Conservation (phyloP, 2,329 filamentous ascomycete species). For the Nectriaceae sp. region DNA sequence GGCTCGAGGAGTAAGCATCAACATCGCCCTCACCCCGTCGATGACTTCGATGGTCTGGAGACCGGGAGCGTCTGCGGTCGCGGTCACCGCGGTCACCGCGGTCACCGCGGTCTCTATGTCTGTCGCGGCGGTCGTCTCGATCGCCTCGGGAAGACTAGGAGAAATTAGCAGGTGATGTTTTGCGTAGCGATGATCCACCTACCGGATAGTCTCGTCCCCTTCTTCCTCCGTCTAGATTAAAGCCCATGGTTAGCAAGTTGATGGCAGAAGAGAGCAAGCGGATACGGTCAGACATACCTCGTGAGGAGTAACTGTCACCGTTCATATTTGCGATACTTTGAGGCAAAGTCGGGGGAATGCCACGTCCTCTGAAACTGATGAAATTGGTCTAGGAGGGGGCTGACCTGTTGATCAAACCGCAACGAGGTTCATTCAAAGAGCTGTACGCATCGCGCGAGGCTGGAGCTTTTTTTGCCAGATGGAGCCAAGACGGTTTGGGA, state of each 20-base stretch:
- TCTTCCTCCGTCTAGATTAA: constrained; percentile 44
- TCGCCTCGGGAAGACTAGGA: constrained; percentile 33
- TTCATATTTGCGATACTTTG: constrained; percentile 62
- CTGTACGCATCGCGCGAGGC: constrained; percentile 39
- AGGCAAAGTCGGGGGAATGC: constrained; percentile 16
- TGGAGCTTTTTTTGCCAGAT: constrained; percentile 46
- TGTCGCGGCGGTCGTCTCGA: constrained; percentile 36
- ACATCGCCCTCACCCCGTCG: constrained; percentile 75
- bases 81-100: constrained; percentile 34
- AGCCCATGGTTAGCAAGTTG: constrained; percentile 30
- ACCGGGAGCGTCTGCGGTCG: constrained; percentile 76
- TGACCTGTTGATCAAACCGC: constrained; percentile 29
- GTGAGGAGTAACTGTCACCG: constrained; percentile 79
- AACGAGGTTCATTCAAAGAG: constrained; percentile 29
- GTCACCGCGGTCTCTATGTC: constrained; percentile 32
- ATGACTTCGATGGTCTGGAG: constrained; percentile 70
- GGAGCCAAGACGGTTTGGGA: constrained; percentile 28
- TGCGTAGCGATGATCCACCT: constrained; percentile 30
- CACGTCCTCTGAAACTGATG: constrained; percentile 22
- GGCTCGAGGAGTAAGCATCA: constrained; percentile 90
- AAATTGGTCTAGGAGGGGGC: constrained; percentile 20
- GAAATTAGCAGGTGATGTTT: constrained; percentile 17
- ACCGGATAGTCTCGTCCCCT: constrained; percentile 59
- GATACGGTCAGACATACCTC: constrained; percentile 58
- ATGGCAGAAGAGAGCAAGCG: constrained; percentile 19